Evolutionary conservation across 2,329 filamentous ascomycete genomes (phyloP).

Genomic region (Huntiella savannae): DNA sequence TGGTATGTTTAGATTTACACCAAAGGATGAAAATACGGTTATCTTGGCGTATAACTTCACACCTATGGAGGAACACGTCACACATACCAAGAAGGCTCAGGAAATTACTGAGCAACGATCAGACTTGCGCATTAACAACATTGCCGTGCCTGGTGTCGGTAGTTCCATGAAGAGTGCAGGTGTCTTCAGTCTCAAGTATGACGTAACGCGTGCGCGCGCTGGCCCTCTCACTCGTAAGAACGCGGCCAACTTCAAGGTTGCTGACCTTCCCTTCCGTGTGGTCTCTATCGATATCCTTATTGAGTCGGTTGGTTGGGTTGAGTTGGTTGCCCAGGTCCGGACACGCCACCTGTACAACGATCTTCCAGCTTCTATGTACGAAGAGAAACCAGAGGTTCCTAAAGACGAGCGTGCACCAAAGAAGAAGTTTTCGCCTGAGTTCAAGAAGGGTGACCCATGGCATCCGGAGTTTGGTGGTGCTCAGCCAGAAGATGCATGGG

Average conservation of each 20-base stretch:
- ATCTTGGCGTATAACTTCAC: conserved; percentile 79
- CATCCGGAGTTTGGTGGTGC: conserved; percentile 2
- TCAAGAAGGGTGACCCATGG: conserved; percentile 4
- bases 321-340: conserved; percentile 67
- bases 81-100: conserved; percentile 60
- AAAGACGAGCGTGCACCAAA: conserved; percentile 8
- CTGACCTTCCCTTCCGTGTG: conserved; percentile 59
- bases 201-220: conserved; percentile 64
- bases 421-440: conserved; percentile 6
- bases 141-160: conserved; percentile 39
- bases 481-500: conserved; percentile 11
- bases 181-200: conserved; percentile 53
- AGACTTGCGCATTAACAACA: conserved; percentile 38
- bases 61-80: conserved; percentile 56
- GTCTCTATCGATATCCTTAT: conserved; percentile 70
- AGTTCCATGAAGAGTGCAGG: conserved; percentile 51
- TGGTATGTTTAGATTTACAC: conserved; percentile 74
- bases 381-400: conserved; percentile 6
- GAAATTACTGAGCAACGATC: conserved; percentile 48
- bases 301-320: conserved; percentile 86
- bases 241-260: conserved; percentile 43
- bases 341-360: conserved; percentile 26
- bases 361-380: conserved; percentile 14
- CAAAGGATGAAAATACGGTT: conserved; percentile 38
- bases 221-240: conserved; percentile 49